Evolutionary conservation across 192 early-diverging fungal species (phyloP).

Genomic region (Gigaspora rosea): DNA sequence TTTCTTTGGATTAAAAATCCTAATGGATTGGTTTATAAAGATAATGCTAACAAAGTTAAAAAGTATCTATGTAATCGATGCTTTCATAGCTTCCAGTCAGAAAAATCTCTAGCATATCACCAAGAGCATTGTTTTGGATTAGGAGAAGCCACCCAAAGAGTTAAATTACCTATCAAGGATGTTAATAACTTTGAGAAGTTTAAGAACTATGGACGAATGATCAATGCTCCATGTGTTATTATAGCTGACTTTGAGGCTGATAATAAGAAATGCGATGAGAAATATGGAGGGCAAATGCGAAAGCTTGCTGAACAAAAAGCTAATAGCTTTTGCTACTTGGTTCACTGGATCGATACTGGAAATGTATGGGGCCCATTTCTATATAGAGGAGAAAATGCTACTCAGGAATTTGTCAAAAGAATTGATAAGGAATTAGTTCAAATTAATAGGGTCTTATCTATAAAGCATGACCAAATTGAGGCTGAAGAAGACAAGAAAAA

Average conservation of each 20-base stretch:
- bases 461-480: background rate
- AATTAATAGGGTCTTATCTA: conserved; percentile 1
- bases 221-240: conserved; percentile 14
- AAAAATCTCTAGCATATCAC: background rate
- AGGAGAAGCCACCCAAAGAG: background rate
- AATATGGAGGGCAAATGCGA: too few relatives aligned
- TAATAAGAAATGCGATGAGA: too few relatives aligned
- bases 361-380: too few relatives aligned
- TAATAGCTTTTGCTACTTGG: too few relatives aligned
- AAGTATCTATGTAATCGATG: conserved; percentile 15
- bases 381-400: conserved; percentile 4
- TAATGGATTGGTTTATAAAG: conserved; percentile 5
- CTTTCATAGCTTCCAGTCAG: background rate
- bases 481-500: background rate
- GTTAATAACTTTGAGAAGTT: conserved; percentile 8
- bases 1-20: conserved; percentile 15
- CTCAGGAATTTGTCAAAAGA: conserved; percentile 1
- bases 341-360: too few relatives aligned
- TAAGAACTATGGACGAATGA: conserved; percentile 12
- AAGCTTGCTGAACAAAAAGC: too few relatives aligned
- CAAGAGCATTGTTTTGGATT: background rate
- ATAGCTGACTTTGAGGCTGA: conserved; percentile 1
- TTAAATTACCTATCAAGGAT: conserved; percentile 5
- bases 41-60: background rate
- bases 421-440: background rate